Base-by-base conservation (phyloP, 2,329 filamentous ascomycete species). In the Sordariomycetes sp. region DNA sequence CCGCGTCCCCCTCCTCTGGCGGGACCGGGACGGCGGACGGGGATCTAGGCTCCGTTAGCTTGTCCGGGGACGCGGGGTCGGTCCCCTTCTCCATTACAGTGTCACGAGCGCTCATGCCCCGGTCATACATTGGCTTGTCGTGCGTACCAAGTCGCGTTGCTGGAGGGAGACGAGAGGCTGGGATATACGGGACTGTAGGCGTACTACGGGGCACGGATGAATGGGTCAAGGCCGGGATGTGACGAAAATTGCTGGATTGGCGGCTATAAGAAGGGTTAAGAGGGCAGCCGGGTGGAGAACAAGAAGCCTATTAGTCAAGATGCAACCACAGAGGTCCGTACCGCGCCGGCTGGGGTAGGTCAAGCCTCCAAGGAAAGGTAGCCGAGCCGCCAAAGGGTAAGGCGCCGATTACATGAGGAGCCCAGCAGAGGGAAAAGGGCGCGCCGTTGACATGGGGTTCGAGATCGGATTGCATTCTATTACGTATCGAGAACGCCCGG, bases 401-500 rank as follows among this genome's bases (percentile, higher is more conserved):
- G 13, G 39, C 8, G 39, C 28, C 4, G 28, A 32, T 32, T 32
- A 32, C 28, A 32, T 32, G 28, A 32, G 28, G 8, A 32, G 28
- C 28, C n/a, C 28, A 8, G 4, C 28, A 32, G 28, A 32, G 28
- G 28, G 8, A 32, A 32, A 8, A n/a, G n/a, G n/a, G n/a, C n/a
- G 28, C 28, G 28, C 28, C 28, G 28, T 32, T 45, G n/a, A n/a
- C n/a, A 45, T 45, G 15, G 39, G 15, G 6, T 17, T 4, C 12
- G n/a, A 17, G 36, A 15, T 22, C 52, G 22, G 22, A 32, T 45
- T 28, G 42, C 55, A 52, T 36, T 52, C 48, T 52, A 57, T 57
- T 57, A 57, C 55, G 55, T 57, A 57, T 51, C 55, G 22, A 24
- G 55, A 52, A 57, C 10, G 55, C 8, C 42, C 13, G 7, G 45